Percentiles rank a stretch among this genome's conserved stretches.
Evolutionary conservation across 371 early-diverging fungal genomes (phyloP).

Genomic region (Saksenaea vasiformis): DNA sequence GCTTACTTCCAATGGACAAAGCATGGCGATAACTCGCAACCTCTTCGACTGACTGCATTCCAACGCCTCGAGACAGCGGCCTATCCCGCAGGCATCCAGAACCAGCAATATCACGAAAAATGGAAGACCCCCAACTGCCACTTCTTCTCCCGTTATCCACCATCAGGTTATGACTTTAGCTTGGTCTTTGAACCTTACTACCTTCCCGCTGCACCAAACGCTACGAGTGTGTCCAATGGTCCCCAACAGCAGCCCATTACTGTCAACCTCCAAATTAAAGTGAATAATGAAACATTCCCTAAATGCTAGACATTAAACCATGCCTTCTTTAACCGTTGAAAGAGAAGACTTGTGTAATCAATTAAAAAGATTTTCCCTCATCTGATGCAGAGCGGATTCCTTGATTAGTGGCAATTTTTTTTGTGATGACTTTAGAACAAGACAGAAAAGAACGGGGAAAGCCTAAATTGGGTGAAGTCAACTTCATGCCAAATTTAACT

Average conservation of each 20-base stretch:
- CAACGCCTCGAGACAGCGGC: conserved; percentile 7
- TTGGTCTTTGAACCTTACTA: conserved; percentile 17
- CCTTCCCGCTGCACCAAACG: neutral
- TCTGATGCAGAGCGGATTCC: no score
- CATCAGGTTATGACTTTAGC: conserved; percentile 16
- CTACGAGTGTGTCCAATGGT: conserved; percentile 7
- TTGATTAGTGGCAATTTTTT: no score
- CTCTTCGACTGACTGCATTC: conserved; percentile 11
- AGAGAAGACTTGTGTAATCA: no score
- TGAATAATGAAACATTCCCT: conserved; percentile 26
- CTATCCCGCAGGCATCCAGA: conserved; percentile 21
- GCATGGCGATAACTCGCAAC: conserved; percentile 13
- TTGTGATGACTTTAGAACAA: no score
- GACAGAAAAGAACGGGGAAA: no score
- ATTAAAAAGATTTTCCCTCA: no score
- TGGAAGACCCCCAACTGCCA: conserved; percentile 30
- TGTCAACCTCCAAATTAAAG: conserved; percentile 16
- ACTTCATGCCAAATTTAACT: no score
- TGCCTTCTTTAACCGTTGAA: neutral
- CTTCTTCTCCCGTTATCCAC: conserved; percentile 27
- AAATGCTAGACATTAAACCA: conserved; percentile 13
- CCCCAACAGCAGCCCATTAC: conserved; percentile 13
- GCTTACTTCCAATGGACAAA: conserved; percentile 23
- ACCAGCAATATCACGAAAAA: conserved; percentile 15
- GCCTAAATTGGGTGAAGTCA: no score